A percentile compares a stretch with the other conserved stretches of the same genome.
Conservation (phyloP, 2,329 filamentous ascomycete genomes). For the Penicillium sclerotigenum region DNA sequence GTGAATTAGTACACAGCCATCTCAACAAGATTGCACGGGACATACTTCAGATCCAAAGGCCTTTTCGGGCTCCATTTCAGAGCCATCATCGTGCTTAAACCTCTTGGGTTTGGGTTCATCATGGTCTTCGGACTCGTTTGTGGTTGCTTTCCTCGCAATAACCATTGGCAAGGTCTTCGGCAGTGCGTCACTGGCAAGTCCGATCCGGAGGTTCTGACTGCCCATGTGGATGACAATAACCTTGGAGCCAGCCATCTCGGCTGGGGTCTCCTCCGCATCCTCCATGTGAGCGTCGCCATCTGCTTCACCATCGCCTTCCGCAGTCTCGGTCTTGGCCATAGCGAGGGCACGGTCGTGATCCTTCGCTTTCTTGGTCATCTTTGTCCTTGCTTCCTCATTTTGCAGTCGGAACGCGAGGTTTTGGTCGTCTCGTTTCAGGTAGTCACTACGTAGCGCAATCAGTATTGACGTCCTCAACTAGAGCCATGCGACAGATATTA, state of each 20-base stretch:
- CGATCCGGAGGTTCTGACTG: conserved; percentile 91
- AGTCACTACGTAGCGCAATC: conserved; percentile 62
- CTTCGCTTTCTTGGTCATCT: conserved; percentile 79
- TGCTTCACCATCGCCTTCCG: conserved; percentile 43
- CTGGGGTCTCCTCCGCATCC: conserved; percentile 52
- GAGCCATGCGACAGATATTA: background rate
- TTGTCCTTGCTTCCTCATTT: conserved; percentile 78
- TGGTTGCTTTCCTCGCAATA: conserved; percentile 72
- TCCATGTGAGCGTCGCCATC: conserved; percentile 58
- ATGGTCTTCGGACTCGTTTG: conserved; percentile 79
- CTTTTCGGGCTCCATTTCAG: conserved; percentile 61
- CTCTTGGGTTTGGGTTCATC: conserved; percentile 72
- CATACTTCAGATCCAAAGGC: conserved; percentile 82
- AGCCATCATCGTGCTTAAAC: conserved; percentile 55
- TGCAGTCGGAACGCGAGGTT: conserved; percentile 84
- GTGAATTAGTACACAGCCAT: background rate
- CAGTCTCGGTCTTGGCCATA: conserved; percentile 66
- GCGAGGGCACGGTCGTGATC: conserved; percentile 84
- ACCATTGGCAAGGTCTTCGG: conserved; percentile 94
- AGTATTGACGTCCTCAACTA: conserved; percentile 7
- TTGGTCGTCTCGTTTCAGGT: conserved; percentile 97
- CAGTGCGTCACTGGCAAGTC: conserved; percentile 90
- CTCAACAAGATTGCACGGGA: background rate
- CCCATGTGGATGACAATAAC: conserved; percentile 94
- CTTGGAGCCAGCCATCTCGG: conserved; percentile 73